Percentiles rank a stretch among this genome's conserved stretches.
Evolutionary conservation across 306 rosid genomes (phyloP).

Genomic region (Inga oerstediana): DNA sequence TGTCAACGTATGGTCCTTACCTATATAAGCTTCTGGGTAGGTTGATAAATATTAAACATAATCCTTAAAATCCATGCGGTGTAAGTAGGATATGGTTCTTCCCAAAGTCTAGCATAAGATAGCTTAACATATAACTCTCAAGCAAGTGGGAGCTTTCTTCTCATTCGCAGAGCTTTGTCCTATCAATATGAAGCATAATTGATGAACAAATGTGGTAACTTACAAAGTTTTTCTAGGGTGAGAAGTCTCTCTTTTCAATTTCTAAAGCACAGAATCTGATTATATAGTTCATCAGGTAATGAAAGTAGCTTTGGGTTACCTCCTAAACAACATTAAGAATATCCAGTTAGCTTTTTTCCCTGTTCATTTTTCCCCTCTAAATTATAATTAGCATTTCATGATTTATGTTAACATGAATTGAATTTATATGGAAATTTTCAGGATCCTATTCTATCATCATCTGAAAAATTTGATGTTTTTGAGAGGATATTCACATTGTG

Average conservation of each 20-base stretch:
- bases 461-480: slow-evolving; percentile 36
- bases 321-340: background rate
- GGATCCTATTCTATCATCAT: slow-evolving; percentile 53
- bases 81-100: background rate
- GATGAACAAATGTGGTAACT: background rate
- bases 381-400: background rate
- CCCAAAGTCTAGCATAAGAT: background rate
- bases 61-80: background rate
- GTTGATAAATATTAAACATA: background rate
- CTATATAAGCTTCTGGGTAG: background rate
- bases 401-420: background rate
- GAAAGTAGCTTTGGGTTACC: background rate
- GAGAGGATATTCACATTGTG: slow-evolving; percentile 23
- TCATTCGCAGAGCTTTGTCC: background rate
- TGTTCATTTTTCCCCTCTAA: background rate
- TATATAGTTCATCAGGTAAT: slow-evolving; percentile 5
- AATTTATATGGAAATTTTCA: slow-evolving; percentile 27
- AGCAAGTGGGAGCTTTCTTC: background rate
- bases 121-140: background rate
- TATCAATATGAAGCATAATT: background rate
- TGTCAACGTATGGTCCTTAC: background rate
- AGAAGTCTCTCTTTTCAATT: background rate
- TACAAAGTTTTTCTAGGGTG: background rate
- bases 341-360: background rate
- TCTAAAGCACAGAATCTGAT: slow-evolving; percentile 5